Evolutionary conservation across 495 filamentous ascomycete genomes (phyloP).

Genomic region (Tetracladium marchalianum): DNA sequence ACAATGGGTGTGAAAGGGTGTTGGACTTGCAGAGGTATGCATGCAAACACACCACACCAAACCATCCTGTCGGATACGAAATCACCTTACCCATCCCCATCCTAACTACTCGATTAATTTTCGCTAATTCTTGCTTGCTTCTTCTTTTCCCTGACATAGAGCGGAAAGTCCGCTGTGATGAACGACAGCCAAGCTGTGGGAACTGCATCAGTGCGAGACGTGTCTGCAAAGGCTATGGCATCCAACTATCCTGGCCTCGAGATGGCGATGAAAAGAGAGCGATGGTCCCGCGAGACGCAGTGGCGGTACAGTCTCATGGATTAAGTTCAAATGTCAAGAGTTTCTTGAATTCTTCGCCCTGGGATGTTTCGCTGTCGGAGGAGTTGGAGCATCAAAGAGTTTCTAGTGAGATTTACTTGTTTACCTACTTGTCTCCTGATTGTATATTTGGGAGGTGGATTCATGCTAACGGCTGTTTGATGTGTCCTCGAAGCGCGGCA

Average conservation of each 20-base stretch:
- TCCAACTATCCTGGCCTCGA: slow-evolving; percentile 19
- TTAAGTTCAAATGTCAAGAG: slow-evolving; percentile 8
- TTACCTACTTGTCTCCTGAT: slow-evolving; percentile 3
- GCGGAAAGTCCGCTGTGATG: slow-evolving; percentile 19
- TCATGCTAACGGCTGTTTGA: no score
- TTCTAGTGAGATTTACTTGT: slow-evolving; percentile 4
- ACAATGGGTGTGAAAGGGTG: slow-evolving; percentile 8
- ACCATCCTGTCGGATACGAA: no score
- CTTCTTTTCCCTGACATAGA: no score
- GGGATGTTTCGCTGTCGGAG: slow-evolving; percentile 11
- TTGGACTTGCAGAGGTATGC: slow-evolving; percentile 22
- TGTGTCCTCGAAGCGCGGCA: slow-evolving; percentile 9
- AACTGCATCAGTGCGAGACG: slow-evolving; percentile 13
- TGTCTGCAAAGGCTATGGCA: slow-evolving; percentile 19
- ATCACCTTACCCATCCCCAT: no score
- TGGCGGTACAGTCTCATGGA: no score
- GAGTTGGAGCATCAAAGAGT: slow-evolving; percentile 10
- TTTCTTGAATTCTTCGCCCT: slow-evolving; percentile 13
- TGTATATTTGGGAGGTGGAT: no score
- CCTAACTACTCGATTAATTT: no score
- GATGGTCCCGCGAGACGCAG: slow-evolving; percentile 11
- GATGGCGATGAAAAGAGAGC: slow-evolving; percentile 16
- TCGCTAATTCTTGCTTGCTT: no score
- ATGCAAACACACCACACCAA: slow-evolving; percentile 6
- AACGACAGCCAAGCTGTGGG: slow-evolving; percentile 10